Evolutionary conservation across 768 basidiomycete species (phyloP).

Genomic region (Tylopilus rubrobrunneus): DNA sequence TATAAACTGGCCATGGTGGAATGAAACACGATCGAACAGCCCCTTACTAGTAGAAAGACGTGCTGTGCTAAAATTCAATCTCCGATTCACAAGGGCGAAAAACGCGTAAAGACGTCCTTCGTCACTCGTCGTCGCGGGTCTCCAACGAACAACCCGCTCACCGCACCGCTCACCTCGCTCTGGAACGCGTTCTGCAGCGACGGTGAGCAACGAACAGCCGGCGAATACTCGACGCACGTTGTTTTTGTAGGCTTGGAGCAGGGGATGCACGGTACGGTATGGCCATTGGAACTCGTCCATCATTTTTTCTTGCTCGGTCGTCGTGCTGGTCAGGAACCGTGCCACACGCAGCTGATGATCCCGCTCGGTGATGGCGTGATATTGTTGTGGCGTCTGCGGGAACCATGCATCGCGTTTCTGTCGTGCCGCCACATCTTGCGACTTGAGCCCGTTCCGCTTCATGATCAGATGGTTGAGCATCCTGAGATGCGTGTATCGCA

Average conservation of each 20-base stretch:
- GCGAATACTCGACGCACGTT: conserved; percentile 34
- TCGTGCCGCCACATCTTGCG: conserved; percentile 20
- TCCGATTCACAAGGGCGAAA: conserved; percentile 13
- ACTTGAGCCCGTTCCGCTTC: conserved; percentile 9
- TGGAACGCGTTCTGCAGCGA: conserved; percentile 19
- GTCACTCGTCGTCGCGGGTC: conserved; percentile 19
- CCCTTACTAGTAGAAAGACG: neutral
- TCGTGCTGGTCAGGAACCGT: conserved; percentile 36
- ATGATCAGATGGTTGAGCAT: conserved; percentile 16
- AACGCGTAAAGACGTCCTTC: conserved; percentile 9
- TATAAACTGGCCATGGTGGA: neutral
- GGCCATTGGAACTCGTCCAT: conserved; percentile 49
- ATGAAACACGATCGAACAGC: neutral
- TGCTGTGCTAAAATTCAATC: neutral
- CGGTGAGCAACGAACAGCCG: neutral
- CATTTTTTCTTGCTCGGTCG: conserved; percentile 42
- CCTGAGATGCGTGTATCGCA: conserved; percentile 31
- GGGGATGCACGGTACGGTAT: conserved; percentile 43
- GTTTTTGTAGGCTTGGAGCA: conserved; percentile 37
- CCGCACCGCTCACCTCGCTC: conserved; percentile 14
- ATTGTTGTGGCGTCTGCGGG: conserved; percentile 29
- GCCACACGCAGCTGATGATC: conserved; percentile 50
- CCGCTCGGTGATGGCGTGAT: conserved; percentile 29
- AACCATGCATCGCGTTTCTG: conserved; percentile 33
- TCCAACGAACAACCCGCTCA: conserved; percentile 14